phyloP scores from a whole-genome alignment of 192 early-diverging fungal species.

The Coemansia sp. region DNA sequence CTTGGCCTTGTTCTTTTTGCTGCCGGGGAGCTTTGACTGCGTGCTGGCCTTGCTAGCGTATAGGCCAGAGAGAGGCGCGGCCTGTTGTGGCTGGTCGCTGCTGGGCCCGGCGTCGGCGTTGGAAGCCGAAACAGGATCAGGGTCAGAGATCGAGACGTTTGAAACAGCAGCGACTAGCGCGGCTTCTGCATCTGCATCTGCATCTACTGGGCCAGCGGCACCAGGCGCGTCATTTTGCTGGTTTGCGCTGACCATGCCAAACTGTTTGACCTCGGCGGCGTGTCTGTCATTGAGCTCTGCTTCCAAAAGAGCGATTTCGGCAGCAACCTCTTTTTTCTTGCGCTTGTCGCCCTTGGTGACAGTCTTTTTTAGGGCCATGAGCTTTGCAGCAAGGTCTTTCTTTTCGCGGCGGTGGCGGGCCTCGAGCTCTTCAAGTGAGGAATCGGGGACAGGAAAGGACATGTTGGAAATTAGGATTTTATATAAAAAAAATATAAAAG shows the following conservation, averaged over 20 bases:
- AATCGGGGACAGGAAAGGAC: conserved; percentile 7
- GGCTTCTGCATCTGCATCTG: background rate
- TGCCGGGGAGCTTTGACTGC: conserved; percentile 35
- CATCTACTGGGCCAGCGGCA: conserved; percentile 4
- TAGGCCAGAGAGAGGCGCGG: conserved; percentile 1
- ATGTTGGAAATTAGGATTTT: background rate
- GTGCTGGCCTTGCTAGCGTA: conserved; percentile 6
- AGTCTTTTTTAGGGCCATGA: conserved; percentile 75
- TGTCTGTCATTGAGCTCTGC: conserved; percentile 62
- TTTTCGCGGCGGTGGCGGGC: conserved; percentile 76
- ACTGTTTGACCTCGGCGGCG: conserved; percentile 56
- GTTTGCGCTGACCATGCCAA: background rate
- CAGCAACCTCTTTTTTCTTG: conserved; percentile 79
- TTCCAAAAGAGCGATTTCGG: conserved; percentile 70
- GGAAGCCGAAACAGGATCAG: conserved; percentile 20
- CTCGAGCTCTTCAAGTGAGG: conserved; percentile 60
- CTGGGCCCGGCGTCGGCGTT: background rate
- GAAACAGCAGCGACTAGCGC: conserved; percentile 17
- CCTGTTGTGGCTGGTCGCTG: conserved; percentile 4
- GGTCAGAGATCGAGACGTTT: conserved; percentile 13
- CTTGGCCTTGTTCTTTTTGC: conserved; percentile 59
- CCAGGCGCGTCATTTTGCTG: background rate
- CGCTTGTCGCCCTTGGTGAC: conserved; percentile 80
- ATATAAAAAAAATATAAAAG: conserved; percentile 2
- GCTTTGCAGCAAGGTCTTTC: conserved; percentile 66